Percentiles rank a stretch among this genome's conserved stretches.
These are phyloP conservation scores for Neltuma alba DNA, from an alignment of 306 rosid species.

Conservation along the genomic window DNA sequence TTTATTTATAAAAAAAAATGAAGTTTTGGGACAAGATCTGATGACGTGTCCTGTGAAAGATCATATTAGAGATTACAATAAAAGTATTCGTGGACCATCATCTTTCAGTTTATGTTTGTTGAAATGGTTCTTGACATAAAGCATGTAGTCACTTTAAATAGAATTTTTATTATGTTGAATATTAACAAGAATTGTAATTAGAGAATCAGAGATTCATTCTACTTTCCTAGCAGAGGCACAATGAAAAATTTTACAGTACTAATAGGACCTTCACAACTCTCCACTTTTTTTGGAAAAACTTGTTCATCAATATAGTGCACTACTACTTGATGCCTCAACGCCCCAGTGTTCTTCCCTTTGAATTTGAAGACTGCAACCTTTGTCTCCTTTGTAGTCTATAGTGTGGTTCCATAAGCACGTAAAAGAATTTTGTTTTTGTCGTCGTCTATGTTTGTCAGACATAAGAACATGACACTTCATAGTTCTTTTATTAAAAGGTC, in stretches of 20 bases:
- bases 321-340: conserved; percentile 30
- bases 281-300: background rate
- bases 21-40: too few species aligned
- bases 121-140: background rate
- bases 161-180: too few species aligned
- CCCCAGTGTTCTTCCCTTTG: background rate
- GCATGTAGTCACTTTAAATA: too few species aligned
- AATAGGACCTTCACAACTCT: background rate
- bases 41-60: too few species aligned
- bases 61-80: too few species aligned
- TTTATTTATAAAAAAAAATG: too few species aligned
- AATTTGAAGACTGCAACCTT: background rate
- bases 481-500: conserved; percentile 29
- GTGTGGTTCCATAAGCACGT: background rate
- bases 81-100: too few species aligned
- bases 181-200: conserved; percentile 22
- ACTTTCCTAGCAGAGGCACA: background rate
- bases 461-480: background rate
- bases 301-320: background rate
- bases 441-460: background rate
- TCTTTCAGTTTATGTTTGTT: background rate
- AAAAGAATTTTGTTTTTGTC: background rate
- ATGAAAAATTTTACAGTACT: too few species aligned
- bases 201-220: conserved; percentile 67
- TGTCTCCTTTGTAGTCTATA: background rate